Conservation (phyloP, 1,139 yeast species). For the Scheffersomyces cryptocercus region DNA sequence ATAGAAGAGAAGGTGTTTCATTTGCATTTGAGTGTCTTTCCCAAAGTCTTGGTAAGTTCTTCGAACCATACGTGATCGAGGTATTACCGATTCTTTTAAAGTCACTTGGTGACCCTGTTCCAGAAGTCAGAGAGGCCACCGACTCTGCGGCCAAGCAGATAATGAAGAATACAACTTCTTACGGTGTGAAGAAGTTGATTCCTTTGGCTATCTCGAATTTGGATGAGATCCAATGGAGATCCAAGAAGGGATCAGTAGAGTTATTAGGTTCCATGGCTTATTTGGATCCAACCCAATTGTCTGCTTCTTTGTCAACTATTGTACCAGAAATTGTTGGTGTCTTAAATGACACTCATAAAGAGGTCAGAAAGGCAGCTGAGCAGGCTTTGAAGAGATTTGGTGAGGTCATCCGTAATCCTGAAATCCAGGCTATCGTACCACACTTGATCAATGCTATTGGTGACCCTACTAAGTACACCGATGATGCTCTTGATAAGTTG, state of each 20-base stretch:
- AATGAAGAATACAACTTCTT: conserved; percentile 90
- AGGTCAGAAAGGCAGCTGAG: conserved; percentile 94
- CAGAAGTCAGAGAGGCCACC: conserved; percentile 89
- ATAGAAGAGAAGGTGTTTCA: conserved; percentile 85
- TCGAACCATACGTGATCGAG: conserved; percentile 94
- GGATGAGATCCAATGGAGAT: conserved; percentile 93
- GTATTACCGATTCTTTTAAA: conserved; percentile 78
- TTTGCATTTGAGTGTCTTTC: conserved; percentile 86
- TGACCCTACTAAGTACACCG: conserved; percentile 90
- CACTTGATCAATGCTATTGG: conserved; percentile 87
- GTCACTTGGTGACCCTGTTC: conserved; percentile 78
- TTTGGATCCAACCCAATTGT: conserved; percentile 89
- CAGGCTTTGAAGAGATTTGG: conserved; percentile 88
- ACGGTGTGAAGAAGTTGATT: conserved; percentile 85
- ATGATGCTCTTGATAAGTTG: conserved; percentile 80
- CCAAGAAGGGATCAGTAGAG: conserved; percentile 96
- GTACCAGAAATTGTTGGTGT: conserved; percentile 97
- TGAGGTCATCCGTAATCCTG: conserved; percentile 96
- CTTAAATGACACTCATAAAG: conserved; percentile 91
- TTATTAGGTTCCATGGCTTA: conserved; percentile 97
- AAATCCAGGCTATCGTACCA: conserved; percentile 91
- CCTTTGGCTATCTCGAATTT: conserved; percentile 86
- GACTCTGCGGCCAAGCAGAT: conserved; percentile 82
- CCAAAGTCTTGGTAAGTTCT: conserved; percentile 66
- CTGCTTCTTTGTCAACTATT: conserved; percentile 83